These are phyloP conservation scores for Sclerotinia sclerotiorum DNA, from an alignment of 2,329 filamentous ascomycete genomes.

Conservation along the genomic window DNA sequence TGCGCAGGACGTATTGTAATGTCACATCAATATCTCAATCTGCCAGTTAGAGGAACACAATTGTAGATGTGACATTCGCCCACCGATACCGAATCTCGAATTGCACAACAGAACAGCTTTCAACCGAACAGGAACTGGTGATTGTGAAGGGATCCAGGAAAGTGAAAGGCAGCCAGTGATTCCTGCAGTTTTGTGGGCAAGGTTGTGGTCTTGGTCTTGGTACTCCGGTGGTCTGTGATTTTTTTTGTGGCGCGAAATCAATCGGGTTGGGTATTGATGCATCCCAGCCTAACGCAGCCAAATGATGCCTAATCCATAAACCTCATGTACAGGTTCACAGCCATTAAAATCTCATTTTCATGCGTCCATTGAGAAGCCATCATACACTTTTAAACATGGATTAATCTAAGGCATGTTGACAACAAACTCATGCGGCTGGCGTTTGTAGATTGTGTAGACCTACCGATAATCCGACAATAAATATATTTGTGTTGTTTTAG, in stretches of 20 bases:
- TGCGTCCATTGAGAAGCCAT: slow-evolving; percentile 27
- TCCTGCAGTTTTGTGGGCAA: slow-evolving; percentile 25
- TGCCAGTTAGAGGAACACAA: neutral
- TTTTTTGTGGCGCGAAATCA: slow-evolving; percentile 29
- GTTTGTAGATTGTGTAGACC: slow-evolving; percentile 21
- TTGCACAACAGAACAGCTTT: slow-evolving; percentile 6
- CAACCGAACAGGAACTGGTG: neutral
- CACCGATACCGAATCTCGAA: slow-evolving; percentile 1
- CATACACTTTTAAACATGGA: slow-evolving; percentile 18
- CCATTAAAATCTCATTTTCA: slow-evolving; percentile 16
- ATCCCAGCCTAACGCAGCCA: slow-evolving; percentile 40
- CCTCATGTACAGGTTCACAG: slow-evolving; percentile 16
- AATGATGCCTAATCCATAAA: slow-evolving; percentile 21
- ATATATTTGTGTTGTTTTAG: slow-evolving; percentile 5
- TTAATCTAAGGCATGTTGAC: slow-evolving; percentile 24
- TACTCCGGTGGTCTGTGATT: slow-evolving; percentile 15
- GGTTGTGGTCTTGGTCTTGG: slow-evolving; percentile 14
- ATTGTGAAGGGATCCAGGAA: neutral
- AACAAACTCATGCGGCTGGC: slow-evolving; percentile 30
- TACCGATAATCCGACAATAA: slow-evolving; percentile 1
- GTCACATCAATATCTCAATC: slow-evolving; percentile 1
- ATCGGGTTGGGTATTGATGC: slow-evolving; percentile 49
- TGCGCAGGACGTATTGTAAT: slow-evolving; percentile 1
- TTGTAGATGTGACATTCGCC: neutral
- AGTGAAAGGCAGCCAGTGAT: slow-evolving; percentile 34